Evolutionary conservation across 75 land plant species (phyloP).

Genomic region (Pinus tabuliformis): DNA sequence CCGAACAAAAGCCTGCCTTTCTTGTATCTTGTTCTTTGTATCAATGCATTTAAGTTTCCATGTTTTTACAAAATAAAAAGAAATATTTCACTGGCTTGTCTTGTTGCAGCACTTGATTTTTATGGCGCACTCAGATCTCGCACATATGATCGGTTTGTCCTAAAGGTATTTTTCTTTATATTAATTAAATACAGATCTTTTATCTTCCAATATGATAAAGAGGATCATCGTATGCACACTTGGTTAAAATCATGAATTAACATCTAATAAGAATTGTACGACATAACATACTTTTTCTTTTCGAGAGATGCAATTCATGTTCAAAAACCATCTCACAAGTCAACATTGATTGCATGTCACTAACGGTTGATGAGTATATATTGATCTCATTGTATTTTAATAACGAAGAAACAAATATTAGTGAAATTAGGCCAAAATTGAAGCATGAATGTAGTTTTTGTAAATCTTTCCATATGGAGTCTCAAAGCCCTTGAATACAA

Average conservation of each 20-base stretch:
- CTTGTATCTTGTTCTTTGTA: neutral
- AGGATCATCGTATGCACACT: neutral
- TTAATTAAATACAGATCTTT: neutral
- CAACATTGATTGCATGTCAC: neutral
- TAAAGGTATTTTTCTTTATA: constrained; percentile 48
- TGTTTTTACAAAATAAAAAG: neutral
- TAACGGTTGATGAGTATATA: neutral
- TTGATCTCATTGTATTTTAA: no score
- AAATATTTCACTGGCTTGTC: neutral
- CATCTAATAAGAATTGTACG: neutral
- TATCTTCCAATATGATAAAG: neutral
- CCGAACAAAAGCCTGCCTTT: neutral
- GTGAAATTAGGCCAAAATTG: no score
- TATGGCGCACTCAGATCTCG: constrained; percentile 93
- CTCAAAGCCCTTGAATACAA: no score
- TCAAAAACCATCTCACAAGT: neutral
- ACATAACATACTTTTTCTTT: neutral
- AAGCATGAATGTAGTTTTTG: no score
- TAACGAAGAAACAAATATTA: no score
- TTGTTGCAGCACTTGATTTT: constrained; percentile 82
- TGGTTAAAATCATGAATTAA: neutral
- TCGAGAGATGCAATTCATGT: neutral
- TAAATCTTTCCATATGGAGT: no score
- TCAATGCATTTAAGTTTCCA: neutral
- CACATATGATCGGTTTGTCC: constrained; percentile 71